phyloP scores from a whole-genome alignment of 2,329 filamentous ascomycete species.

The Capronia epimyces region DNA sequence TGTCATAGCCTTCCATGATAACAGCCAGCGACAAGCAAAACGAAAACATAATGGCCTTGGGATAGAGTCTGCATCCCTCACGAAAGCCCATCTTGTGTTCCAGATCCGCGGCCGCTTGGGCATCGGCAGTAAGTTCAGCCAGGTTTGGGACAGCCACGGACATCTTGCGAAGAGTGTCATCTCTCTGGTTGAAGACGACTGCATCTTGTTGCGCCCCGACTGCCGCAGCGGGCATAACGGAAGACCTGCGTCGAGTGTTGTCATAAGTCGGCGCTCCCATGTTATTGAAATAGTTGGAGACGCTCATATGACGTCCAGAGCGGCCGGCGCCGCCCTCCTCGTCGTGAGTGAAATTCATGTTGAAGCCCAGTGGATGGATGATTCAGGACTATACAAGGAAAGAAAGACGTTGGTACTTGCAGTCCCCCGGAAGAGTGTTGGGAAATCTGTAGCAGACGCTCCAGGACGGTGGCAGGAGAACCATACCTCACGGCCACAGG shows the following conservation, averaged over 20 bases:
- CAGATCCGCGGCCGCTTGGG: slow-evolving; percentile 24
- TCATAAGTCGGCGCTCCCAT: slow-evolving; percentile 21
- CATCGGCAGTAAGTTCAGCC: slow-evolving; percentile 27
- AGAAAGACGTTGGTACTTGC: neutral
- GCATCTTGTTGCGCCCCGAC: slow-evolving; percentile 19
- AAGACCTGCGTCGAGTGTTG: slow-evolving; percentile 26
- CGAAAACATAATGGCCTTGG: slow-evolving; percentile 49
- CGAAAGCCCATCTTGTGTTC: slow-evolving; percentile 35
- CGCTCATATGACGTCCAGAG: slow-evolving; percentile 25
- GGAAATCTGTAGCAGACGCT: neutral
- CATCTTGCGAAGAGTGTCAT: slow-evolving; percentile 30
- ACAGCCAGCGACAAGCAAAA: slow-evolving; percentile 27
- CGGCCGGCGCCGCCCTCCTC: slow-evolving; percentile 23
- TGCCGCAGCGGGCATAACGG: slow-evolving; percentile 25
- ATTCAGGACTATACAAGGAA: neutral
- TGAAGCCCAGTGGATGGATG: neutral
- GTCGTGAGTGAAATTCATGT: slow-evolving; percentile 24
- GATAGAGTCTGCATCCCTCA: slow-evolving; percentile 76
- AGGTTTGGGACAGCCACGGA: slow-evolving; percentile 28
- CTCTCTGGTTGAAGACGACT: slow-evolving; percentile 27
- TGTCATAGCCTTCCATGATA: slow-evolving; percentile 30
- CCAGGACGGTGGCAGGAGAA: neutral
- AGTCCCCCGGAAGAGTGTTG: neutral
- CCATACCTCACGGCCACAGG: neutral
- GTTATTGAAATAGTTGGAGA: slow-evolving; percentile 27